Percentiles rank a stretch among this genome's conserved stretches.
phyloP scores from a whole-genome alignment of 805 yeast species.

The Ogataea minuta region DNA sequence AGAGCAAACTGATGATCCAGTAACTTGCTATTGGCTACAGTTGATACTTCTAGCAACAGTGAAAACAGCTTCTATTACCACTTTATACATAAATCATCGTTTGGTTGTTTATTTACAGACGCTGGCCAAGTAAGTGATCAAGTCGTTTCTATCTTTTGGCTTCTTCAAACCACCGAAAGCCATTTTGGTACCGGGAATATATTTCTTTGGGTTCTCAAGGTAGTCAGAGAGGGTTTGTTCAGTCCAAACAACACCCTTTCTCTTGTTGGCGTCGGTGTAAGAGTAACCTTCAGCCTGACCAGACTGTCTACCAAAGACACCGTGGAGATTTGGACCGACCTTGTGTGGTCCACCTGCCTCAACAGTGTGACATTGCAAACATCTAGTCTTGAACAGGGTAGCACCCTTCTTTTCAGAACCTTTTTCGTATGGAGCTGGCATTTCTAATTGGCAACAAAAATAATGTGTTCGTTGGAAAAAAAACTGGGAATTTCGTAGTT shows the following conservation, averaged over 20 bases:
- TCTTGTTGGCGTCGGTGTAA: slow-evolving; percentile 97
- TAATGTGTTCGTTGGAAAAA: slow-evolving; percentile 9
- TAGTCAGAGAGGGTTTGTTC: slow-evolving; percentile 90
- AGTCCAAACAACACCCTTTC: slow-evolving; percentile 86
- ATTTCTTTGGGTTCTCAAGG: slow-evolving; percentile 99
- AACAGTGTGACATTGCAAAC: slow-evolving; percentile 97
- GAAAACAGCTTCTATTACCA: slow-evolving; percentile 9
- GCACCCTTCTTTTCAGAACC: slow-evolving; percentile 94
- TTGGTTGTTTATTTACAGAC: slow-evolving; percentile 44
- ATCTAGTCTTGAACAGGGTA: slow-evolving; percentile 96
- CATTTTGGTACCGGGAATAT: slow-evolving; percentile 99
- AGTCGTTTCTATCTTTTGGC: slow-evolving; percentile 97
- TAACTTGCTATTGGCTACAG: slow-evolving; percentile 9
- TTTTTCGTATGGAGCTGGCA: slow-evolving; percentile 44
- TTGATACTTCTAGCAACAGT: not conserved
- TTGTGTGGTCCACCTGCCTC: slow-evolving; percentile 96
- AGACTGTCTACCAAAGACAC: slow-evolving; percentile 87
- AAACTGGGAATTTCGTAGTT: slow-evolving; percentile 4
- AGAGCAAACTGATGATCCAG: slow-evolving; percentile 2
- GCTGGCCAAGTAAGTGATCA: slow-evolving; percentile 75
- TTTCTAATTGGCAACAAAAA: slow-evolving; percentile 16
- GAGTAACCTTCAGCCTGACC: slow-evolving; percentile 93
- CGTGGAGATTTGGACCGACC: slow-evolving; percentile 98
- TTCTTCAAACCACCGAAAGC: slow-evolving; percentile 99
- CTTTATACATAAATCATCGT: slow-evolving; percentile 5